Evolutionary conservation across 2,329 filamentous ascomycete species (phyloP).

Genomic region (Chrysosporium keratinophilum): DNA sequence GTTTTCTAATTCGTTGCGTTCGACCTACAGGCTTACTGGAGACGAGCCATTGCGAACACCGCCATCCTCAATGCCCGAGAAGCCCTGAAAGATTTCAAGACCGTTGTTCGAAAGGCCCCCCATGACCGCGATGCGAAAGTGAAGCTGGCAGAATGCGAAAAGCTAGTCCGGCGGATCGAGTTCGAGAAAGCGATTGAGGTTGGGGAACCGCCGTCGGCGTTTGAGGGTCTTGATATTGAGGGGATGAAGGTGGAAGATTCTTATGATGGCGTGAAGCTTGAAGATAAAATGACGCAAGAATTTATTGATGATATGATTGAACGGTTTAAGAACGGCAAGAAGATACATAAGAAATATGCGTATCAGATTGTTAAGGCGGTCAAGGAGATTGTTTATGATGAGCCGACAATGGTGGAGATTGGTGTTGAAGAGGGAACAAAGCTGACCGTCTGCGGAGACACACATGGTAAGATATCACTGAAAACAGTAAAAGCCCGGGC

Average conservation of each 20-base stretch:
- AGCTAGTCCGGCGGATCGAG: slow-evolving; percentile 80
- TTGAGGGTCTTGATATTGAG: slow-evolving; percentile 80
- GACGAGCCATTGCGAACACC: slow-evolving; percentile 80
- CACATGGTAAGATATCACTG: slow-evolving; percentile 63
- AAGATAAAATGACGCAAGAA: slow-evolving; percentile 81
- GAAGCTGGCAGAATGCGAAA: slow-evolving; percentile 87
- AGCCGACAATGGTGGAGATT: slow-evolving; percentile 94
- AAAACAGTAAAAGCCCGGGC: too few relatives aligned
- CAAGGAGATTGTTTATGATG: slow-evolving; percentile 79
- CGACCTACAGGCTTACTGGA: slow-evolving; percentile 68
- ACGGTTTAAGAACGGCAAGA: slow-evolving; percentile 92
- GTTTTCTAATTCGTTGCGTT: neutral
- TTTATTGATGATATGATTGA: slow-evolving; percentile 97
- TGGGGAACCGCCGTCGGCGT: slow-evolving; percentile 80
- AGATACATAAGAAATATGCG: slow-evolving; percentile 89
- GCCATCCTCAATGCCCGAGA: slow-evolving; percentile 83
- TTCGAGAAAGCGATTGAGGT: slow-evolving; percentile 95
- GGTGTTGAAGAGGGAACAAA: slow-evolving; percentile 65
- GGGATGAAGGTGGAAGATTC: slow-evolving; percentile 68
- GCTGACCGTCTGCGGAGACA: slow-evolving; percentile 93
- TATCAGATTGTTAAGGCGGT: slow-evolving; percentile 91
- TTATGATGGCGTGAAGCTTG: slow-evolving; percentile 73
- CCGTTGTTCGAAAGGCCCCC: slow-evolving; percentile 78
- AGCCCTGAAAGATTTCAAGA: slow-evolving; percentile 82
- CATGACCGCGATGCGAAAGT: slow-evolving; percentile 81